Evolutionary conservation across 768 basidiomycete species (phyloP).

Genomic region (Zangia roseola): DNA sequence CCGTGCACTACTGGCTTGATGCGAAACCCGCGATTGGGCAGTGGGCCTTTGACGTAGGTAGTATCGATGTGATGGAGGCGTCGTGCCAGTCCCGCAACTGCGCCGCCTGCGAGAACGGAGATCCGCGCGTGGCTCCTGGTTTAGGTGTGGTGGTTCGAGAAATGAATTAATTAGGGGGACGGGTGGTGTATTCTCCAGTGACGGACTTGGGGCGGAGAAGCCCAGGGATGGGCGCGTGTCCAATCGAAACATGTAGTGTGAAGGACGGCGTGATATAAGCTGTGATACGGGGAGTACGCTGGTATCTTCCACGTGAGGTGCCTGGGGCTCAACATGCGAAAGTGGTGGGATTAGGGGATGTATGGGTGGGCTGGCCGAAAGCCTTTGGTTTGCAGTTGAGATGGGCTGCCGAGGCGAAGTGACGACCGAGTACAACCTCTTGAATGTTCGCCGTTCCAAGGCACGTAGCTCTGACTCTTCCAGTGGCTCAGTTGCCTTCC

Average conservation of each 20-base stretch:
- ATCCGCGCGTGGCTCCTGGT: constrained; percentile 5
- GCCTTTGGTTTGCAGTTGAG: constrained; percentile 5
- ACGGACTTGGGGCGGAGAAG: constrained; percentile 2
- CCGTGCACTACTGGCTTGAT: constrained; percentile 10
- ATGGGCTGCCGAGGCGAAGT: constrained; percentile 3
- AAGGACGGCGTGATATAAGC: constrained; percentile 30
- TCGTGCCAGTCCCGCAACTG: constrained; percentile 1
- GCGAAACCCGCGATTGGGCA: constrained; percentile 18
- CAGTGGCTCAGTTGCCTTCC: constrained; percentile 36
- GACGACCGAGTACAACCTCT: constrained; percentile 15
- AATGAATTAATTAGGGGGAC: constrained; percentile 3
- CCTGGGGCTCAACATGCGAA: constrained; percentile 38
- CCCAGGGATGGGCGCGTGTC: constrained; percentile 15
- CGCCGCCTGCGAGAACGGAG: constrained; percentile 12
- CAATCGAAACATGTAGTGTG: constrained; percentile 39
- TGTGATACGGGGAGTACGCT: constrained; percentile 38
- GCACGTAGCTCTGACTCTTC: constrained; percentile 23
- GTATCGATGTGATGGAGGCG: constrained; percentile 23
- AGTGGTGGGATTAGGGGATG: constrained; percentile 31
- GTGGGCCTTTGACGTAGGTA: constrained; percentile 30
- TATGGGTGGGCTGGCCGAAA: constrained; percentile 21
- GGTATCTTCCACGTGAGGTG: constrained; percentile 35
- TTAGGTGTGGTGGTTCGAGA: constrained; percentile 8
- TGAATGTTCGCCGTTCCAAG: constrained; percentile 18
- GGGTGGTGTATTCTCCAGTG: constrained; percentile 8